Evolutionary conservation across 139 green algal genomes (phyloP).

Genomic region (Diplosphaera chodatii): DNA sequence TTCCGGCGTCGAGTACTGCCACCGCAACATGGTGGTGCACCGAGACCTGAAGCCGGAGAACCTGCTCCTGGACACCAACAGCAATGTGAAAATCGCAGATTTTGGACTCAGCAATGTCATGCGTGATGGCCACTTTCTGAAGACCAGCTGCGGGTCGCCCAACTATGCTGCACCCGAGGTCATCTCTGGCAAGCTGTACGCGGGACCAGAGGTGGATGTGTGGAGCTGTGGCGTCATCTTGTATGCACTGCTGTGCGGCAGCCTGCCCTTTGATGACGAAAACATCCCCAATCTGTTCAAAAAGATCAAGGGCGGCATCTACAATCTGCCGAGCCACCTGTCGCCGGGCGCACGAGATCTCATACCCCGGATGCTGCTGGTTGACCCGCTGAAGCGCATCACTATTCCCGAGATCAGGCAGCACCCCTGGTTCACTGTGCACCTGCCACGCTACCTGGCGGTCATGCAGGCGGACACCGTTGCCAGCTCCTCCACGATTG

Average conservation of each 20-base stretch:
- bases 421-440: conserved; percentile 92
- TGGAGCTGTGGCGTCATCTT: conserved; percentile 99
- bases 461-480: conserved; percentile 76
- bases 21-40: conserved; percentile 89
- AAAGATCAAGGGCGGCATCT: conserved; percentile 98
- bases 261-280: conserved; percentile 98
- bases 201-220: conserved; percentile 97
- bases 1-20: conserved; percentile 94
- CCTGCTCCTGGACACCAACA: conserved; percentile 86
- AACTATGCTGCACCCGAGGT: conserved; percentile 99
- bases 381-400: conserved; percentile 98
- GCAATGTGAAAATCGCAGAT: conserved; percentile 93
- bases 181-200: conserved; percentile 95
- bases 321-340: conserved; percentile 93
- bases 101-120: conserved; percentile 98
- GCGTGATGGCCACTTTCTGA: conserved; percentile 98
- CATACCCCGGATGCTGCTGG: conserved; percentile 96
- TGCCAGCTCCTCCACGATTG: conserved; percentile 33
- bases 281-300: conserved; percentile 99
- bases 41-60: conserved; percentile 88
- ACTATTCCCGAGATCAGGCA: conserved; percentile 95
- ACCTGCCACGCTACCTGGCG: conserved; percentile 94
- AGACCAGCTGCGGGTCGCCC: conserved; percentile 92
- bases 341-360: conserved; percentile 89
- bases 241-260: conserved; percentile 97